Conservation (phyloP, 257 asterid genomes). For the Solanum medicagineum region DNA sequence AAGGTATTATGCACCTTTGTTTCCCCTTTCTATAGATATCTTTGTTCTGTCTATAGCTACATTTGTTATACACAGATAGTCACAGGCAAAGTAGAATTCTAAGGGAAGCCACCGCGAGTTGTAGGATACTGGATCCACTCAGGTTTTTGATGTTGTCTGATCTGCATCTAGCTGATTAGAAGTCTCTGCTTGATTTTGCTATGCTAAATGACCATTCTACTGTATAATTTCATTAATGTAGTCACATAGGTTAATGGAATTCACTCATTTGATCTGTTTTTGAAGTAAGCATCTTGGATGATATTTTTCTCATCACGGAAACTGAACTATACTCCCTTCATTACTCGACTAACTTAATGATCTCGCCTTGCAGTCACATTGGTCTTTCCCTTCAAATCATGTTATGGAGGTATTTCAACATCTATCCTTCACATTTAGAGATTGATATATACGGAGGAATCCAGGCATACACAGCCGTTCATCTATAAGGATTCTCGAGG, state of each 20-base stretch:
- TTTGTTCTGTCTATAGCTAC: background rate
- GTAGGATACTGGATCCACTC: conserved; percentile 96
- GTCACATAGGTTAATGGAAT: background rate
- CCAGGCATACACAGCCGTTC: conserved; percentile 75
- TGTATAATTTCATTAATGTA: background rate
- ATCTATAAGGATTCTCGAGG: conserved; percentile 47
- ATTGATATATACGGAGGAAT: conserved; percentile 47
- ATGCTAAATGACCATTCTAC: background rate
- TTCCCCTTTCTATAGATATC: background rate
- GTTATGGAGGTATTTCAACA: conserved; percentile 66
- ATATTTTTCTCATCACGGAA: too few species aligned
- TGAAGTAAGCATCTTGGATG: background rate
- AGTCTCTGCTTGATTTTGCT: background rate
- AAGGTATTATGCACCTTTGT: conserved; percentile 34
- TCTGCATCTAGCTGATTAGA: background rate
- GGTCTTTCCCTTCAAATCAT: conserved; percentile 90
- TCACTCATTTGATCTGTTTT: background rate
- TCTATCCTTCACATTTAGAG: conserved; percentile 3
- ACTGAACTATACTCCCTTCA: too few species aligned
- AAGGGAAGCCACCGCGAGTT: conserved; percentile 83
- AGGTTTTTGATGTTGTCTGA: conserved; percentile 30
- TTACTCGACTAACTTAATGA: background rate
- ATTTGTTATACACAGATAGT: conserved; percentile 42
- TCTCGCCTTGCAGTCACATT: conserved; percentile 55
- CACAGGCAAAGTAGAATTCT: conserved; percentile 91